phyloP scores from a whole-genome alignment of 768 basidiomycete species.

The Arthromyces matolae region DNA sequence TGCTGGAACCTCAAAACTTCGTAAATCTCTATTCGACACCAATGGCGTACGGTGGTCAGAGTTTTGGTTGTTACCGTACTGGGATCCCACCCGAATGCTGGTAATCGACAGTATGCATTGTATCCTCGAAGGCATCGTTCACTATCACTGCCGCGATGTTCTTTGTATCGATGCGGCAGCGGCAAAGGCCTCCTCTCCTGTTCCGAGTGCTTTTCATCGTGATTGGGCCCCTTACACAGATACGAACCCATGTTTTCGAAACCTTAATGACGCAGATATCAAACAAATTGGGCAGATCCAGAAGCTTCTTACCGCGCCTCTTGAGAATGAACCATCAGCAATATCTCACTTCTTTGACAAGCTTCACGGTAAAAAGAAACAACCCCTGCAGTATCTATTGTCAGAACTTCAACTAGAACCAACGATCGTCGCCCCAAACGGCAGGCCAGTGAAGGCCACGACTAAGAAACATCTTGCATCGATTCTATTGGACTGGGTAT shows the following conservation, averaged over 20 bases:
- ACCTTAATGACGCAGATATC: slow-evolving; percentile 3
- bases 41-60: too few species aligned
- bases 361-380: too few species aligned
- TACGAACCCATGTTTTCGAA: not conserved
- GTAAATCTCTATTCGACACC: slow-evolving; percentile 21
- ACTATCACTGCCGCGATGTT: slow-evolving; percentile 11
- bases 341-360: not conserved
- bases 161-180: slow-evolving; percentile 12
- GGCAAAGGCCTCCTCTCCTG: slow-evolving; percentile 3
- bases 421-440: not conserved
- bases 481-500: slow-evolving; percentile 10
- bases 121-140: slow-evolving; percentile 23
- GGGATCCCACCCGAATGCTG: slow-evolving; percentile 28
- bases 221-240: not conserved
- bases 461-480: slow-evolving; percentile 4
- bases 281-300: slow-evolving; percentile 10
- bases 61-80: slow-evolving; percentile 25
- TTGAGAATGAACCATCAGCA: not conserved
- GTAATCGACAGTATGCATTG: too few species aligned
- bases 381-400: slow-evolving; percentile 4
- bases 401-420: not conserved
- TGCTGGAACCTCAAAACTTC: slow-evolving; percentile 10
- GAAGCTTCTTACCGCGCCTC: slow-evolving; percentile 4
- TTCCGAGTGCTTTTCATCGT: slow-evolving; percentile 7
- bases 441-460: not conserved